A percentile compares a stretch with the other conserved stretches of the same genome.
phyloP scores from a whole-genome alignment of 768 basidiomycete genomes.

The Cyathus striatus region DNA sequence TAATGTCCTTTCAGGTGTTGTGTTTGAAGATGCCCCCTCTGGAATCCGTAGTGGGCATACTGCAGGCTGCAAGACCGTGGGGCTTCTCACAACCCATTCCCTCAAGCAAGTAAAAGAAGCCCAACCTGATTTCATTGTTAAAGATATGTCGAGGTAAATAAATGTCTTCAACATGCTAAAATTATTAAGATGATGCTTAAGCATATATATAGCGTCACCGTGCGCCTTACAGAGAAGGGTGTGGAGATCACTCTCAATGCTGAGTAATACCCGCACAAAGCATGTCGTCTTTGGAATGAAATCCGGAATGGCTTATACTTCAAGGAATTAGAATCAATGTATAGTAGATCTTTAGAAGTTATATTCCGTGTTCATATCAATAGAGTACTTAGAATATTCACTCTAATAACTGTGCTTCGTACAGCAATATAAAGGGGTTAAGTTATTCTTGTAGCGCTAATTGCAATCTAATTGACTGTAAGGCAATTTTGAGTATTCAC shows the following conservation, averaged over 20 bases:
- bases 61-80: slow-evolving; percentile 83
- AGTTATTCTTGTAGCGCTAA: too few relatives aligned
- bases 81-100: slow-evolving; percentile 75
- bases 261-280: slow-evolving; percentile 20
- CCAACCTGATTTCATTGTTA: slow-evolving; percentile 62
- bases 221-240: slow-evolving; percentile 29
- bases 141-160: slow-evolving; percentile 60
- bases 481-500: too few relatives aligned
- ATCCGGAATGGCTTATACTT: too few relatives aligned
- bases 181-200: background rate
- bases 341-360: too few relatives aligned
- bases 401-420: slow-evolving; percentile 9
- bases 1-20: slow-evolving; percentile 47
- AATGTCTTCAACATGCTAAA: background rate
- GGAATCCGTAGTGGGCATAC: slow-evolving; percentile 76
- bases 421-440: slow-evolving; percentile 11
- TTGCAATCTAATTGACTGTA: too few relatives aligned
- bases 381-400: too few relatives aligned
- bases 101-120: slow-evolving; percentile 62
- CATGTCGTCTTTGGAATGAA: too few relatives aligned
- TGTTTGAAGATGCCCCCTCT: slow-evolving; percentile 89
- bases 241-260: slow-evolving; percentile 41
- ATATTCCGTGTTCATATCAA: too few relatives aligned
- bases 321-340: too few relatives aligned
- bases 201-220: slow-evolving; percentile 19